These are phyloP conservation scores for Solanum corneliomulleri DNA, from an alignment of 257 asterid genomes.

Conservation along the genomic window DNA sequence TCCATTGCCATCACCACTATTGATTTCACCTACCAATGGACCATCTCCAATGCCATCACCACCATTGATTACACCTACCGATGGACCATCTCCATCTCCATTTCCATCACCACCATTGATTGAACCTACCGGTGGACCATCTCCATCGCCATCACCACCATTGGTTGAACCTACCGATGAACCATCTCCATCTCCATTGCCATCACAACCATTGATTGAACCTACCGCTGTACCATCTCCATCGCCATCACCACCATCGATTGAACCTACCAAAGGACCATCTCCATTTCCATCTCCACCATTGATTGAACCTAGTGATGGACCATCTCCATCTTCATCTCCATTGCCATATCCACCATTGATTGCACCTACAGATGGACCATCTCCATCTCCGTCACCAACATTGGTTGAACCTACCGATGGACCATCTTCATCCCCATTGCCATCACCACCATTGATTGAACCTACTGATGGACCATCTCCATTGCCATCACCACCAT, in stretches of 20 bases:
- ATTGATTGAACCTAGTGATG: not conserved
- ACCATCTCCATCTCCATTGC: not conserved
- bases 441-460: not conserved
- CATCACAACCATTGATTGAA: not conserved
- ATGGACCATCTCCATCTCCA: not conserved
- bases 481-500: not conserved
- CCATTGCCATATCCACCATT: not conserved
- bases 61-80: no score
- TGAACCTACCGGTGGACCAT: not conserved
- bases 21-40: no score
- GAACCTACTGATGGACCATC: not conserved
- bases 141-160: not conserved
- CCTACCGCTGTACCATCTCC: not conserved
- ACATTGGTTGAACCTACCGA: not conserved
- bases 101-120: not conserved
- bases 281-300: not conserved
- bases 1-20: no score
- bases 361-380: not conserved
- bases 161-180: no score
- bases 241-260: not conserved
- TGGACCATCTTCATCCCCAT: no score
- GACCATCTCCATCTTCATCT: not conserved
- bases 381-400: not conserved
- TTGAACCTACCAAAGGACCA: not conserved
- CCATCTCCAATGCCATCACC: no score